Evolutionary conservation across 2,329 filamentous ascomycete species (phyloP), one percentile per base, ranked within the genome.

Genomic region (Apiospora hydei): DNA sequence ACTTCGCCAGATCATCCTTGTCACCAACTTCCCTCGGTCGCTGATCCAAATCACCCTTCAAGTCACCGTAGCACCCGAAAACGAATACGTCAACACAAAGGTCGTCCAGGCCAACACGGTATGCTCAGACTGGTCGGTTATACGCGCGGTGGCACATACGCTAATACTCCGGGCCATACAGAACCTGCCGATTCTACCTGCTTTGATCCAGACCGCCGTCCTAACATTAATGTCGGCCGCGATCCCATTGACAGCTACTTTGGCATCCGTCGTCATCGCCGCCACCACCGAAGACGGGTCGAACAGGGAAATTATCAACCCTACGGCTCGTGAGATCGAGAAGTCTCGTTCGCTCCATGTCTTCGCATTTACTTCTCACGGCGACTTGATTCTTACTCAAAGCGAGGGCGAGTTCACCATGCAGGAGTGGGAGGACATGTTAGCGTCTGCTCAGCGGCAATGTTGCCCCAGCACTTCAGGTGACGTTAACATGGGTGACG

Each of bases 21-120:
- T 93, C 75, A 89, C 93, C 78, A 89, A 91, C 79, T 94, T 94
- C 76, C 94, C 94, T 11, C 89, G 94, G 69, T 92, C 90, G 69
- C 87, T 95, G 75, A 91, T 97, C 71, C 94, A 97, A 81, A 84
- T 97, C 74, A 94, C 93, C 14, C 86, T 97, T n/a, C 94, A 97
- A 82, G 85, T 96, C 53, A 88, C 90, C 72, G 87, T 88, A 74
- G 85, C 88, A n/a, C 92, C 93, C 0, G 89, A 91, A 74, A 92
- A 93, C 78, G 89, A 91, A 75, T 89, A 89, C 78, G 84, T 86
- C 69, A 89, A 89, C 78, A 86, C 87, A 70, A 92, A 90, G 76
- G 83, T 91, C 70, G 84, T 85, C 68, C 89, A 90, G 77, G 85
- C 90, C 47, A 88, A 85, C 81, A 84, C 89, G 77, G 92, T 93